A percentile compares a stretch with the other conserved stretches of the same genome.
phyloP scores from a whole-genome alignment of 345 rosid species.

The Noccaea bulbosa region DNA sequence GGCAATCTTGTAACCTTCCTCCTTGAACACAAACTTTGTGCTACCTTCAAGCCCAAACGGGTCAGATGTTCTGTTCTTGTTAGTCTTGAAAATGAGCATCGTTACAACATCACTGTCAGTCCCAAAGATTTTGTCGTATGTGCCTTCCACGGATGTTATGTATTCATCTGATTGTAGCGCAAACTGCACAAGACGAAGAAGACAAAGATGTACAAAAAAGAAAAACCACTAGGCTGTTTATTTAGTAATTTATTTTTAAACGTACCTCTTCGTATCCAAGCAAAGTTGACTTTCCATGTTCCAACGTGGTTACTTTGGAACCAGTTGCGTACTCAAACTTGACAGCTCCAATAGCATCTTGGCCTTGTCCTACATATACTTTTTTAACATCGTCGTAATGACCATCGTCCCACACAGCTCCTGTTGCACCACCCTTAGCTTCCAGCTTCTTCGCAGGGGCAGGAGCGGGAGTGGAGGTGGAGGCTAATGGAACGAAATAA shows the following conservation, averaged over 20 bases:
- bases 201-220: neutral
- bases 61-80: slow-evolving; percentile 15
- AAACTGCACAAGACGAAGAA: slow-evolving; percentile 20
- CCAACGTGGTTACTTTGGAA: slow-evolving; percentile 19
- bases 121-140: slow-evolving; percentile 33
- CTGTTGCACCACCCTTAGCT: slow-evolving; percentile 41
- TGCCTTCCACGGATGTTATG: slow-evolving; percentile 38
- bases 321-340: slow-evolving; percentile 36
- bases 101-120: slow-evolving; percentile 19
- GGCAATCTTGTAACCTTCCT: slow-evolving; percentile 35
- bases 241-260: neutral
- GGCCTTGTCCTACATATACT: slow-evolving; percentile 34
- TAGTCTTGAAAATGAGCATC: slow-evolving; percentile 33
- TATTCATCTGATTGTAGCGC: slow-evolving; percentile 41
- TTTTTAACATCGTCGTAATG: slow-evolving; percentile 33
- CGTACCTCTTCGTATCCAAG: slow-evolving; percentile 34
- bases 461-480: neutral
- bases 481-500: slow-evolving; percentile 25
- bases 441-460: slow-evolving; percentile 22
- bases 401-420: slow-evolving; percentile 43
- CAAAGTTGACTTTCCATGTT: slow-evolving; percentile 26
- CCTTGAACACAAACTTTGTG: slow-evolving; percentile 11
- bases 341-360: slow-evolving; percentile 34
- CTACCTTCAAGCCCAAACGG: slow-evolving; percentile 37
- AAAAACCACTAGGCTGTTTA: neutral